Conservation (phyloP, 2,329 filamentous ascomycete species). For the Xylariales sp. region DNA sequence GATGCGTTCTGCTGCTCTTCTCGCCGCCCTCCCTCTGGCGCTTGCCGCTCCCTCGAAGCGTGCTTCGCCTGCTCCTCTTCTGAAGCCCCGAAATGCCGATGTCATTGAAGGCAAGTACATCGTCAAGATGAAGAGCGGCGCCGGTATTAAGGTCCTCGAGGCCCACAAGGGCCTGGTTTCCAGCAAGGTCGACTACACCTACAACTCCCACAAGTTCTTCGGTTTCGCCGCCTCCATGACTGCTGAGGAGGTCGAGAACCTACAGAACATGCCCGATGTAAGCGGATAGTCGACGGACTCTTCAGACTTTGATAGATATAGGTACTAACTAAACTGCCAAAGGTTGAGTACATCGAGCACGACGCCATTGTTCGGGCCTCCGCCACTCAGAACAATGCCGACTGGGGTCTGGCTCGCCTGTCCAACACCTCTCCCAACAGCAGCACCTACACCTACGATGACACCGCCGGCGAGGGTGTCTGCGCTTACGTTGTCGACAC, state of each 20-base stretch:
- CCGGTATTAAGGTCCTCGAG: constrained; percentile 48
- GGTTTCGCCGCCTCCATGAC: constrained; percentile 60
- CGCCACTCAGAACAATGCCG: constrained; percentile 46
- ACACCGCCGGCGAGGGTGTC: constrained; percentile 55
- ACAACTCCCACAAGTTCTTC: constrained; percentile 50
- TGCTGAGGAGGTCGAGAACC: constrained; percentile 54
- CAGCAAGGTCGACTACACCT: constrained; percentile 50
- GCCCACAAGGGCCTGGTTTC: constrained; percentile 45
- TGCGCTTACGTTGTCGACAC: constrained; percentile 68
- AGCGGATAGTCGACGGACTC: constrained; percentile 36
- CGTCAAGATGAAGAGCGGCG: constrained; percentile 56
- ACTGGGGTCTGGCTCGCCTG: constrained; percentile 60
- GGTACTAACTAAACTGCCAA: constrained; percentile 11
- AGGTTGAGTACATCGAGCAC: constrained; percentile 53
- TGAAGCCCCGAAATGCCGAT: constrained; percentile 44
- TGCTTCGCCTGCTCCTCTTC: constrained; percentile 45
- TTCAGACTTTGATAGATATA: background rate
- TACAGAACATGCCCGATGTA: constrained; percentile 55
- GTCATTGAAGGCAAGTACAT: constrained; percentile 57
- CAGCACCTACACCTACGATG: constrained; percentile 58
- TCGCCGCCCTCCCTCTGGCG: constrained; percentile 48
- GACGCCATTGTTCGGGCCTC: constrained; percentile 47
- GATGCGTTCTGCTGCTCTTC: constrained; percentile 46
- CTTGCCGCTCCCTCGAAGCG: constrained; percentile 49
- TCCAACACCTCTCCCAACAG: constrained; percentile 54